These are phyloP conservation scores for Amphibolis antarctica DNA, from an alignment of 106 monocot genomes.

Conservation along the genomic window DNA sequence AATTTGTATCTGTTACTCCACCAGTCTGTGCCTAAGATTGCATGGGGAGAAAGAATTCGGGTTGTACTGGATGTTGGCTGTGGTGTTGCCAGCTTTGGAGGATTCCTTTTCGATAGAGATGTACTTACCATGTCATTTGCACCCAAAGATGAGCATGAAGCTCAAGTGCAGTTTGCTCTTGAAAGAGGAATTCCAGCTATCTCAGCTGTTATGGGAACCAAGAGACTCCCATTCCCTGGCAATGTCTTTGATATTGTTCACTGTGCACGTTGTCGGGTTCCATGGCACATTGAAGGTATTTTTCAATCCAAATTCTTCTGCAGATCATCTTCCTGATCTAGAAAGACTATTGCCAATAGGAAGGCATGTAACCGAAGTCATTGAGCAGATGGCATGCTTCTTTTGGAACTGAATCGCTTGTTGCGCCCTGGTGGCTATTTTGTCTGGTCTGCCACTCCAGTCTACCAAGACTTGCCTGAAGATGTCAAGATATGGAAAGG, in stretches of 20 bases:
- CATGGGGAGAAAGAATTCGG: slow-evolving; percentile 73
- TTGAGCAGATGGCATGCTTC: slow-evolving; percentile 63
- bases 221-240: slow-evolving; percentile 70
- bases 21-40: slow-evolving; percentile 54
- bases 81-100: slow-evolving; percentile 93
- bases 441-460: slow-evolving; percentile 92
- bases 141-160: slow-evolving; percentile 96
- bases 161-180: slow-evolving; percentile 91
- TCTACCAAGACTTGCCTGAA: slow-evolving; percentile 52
- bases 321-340: neutral
- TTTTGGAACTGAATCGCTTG: slow-evolving; percentile 82
- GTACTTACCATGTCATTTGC: slow-evolving; percentile 89
- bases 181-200: slow-evolving; percentile 93
- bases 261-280: slow-evolving; percentile 12
- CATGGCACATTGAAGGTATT: neutral
- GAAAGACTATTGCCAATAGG: no score
- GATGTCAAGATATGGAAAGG: slow-evolving; percentile 89
- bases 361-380: no score
- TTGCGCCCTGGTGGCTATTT: slow-evolving; percentile 84
- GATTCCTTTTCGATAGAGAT: slow-evolving; percentile 77
- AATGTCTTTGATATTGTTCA: slow-evolving; percentile 73
- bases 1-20: neutral
- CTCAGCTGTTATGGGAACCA: slow-evolving; percentile 92
- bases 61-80: slow-evolving; percentile 87
- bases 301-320: no score